Evolutionary conservation across 257 asterid genomes (phyloP).

Genomic region (Avicennia marina): DNA sequence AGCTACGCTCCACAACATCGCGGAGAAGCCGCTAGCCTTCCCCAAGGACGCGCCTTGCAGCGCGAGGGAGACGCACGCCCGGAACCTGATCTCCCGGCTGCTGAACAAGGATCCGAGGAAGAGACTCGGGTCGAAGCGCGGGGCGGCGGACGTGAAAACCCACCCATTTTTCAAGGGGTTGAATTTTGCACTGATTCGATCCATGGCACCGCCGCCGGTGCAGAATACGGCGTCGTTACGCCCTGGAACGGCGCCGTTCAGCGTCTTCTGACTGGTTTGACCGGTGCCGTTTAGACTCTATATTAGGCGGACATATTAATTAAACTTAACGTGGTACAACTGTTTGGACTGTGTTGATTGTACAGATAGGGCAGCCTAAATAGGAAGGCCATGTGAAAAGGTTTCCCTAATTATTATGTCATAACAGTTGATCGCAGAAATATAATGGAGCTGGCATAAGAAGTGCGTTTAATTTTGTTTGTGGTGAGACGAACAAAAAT

Average conservation of each 20-base stretch:
- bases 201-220: constrained; percentile 56
- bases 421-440: no score
- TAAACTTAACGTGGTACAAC: no score
- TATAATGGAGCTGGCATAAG: no score
- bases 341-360: no score
- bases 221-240: constrained; percentile 27
- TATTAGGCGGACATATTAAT: no score
- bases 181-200: constrained; percentile 73
- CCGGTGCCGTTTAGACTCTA: no score
- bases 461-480: no score
- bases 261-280: constrained; percentile 52
- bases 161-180: constrained; percentile 77
- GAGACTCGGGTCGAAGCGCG: constrained; percentile 81
- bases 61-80: constrained; percentile 50
- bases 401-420: no score
- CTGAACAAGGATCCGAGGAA: constrained; percentile 56
- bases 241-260: constrained; percentile 43
- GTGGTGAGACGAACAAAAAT: no score
- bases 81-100: constrained; percentile 53
- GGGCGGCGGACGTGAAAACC: constrained; percentile 80
- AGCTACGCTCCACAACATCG: constrained; percentile 56
- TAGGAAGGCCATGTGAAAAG: no score
- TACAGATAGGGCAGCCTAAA: no score
- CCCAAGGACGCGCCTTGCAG: constrained; percentile 40
- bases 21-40: constrained; percentile 41